Evolutionary conservation across 2,329 filamentous ascomycete species (phyloP).

Genomic region (Fusarium metavorans): DNA sequence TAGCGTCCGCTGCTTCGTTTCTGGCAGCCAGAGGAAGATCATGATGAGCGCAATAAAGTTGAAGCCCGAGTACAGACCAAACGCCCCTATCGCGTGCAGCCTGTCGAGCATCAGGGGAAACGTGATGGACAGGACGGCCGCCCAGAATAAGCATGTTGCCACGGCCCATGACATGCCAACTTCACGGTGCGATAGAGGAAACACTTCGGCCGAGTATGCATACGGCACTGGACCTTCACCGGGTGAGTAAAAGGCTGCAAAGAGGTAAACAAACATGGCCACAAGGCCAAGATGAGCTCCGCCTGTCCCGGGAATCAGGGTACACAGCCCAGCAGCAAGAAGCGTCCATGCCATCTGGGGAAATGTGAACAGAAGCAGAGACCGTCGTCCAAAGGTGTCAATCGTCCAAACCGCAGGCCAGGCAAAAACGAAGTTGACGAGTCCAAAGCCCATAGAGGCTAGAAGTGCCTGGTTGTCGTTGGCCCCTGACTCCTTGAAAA

Average conservation of each 20-base stretch:
- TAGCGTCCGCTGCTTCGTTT: constrained; percentile 68
- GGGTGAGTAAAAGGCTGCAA: constrained; percentile 63
- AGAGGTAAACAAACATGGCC: constrained; percentile 69
- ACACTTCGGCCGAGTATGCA: constrained; percentile 77
- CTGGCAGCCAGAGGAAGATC: constrained; percentile 68
- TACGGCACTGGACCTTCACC: constrained; percentile 76
- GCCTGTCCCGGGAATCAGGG: constrained; percentile 57
- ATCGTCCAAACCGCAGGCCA: constrained; percentile 71
- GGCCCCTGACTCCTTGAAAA: constrained; percentile 70
- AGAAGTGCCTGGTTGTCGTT: constrained; percentile 67
- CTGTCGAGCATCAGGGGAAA: constrained; percentile 67
- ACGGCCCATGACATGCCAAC: constrained; percentile 79
- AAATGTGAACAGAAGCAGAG: constrained; percentile 58
- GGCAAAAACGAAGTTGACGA: constrained; percentile 70
- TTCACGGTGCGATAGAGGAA: constrained; percentile 77
- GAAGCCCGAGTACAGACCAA: constrained; percentile 66
- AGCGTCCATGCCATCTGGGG: constrained; percentile 58
- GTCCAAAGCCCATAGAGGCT: constrained; percentile 68
- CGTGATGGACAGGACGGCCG: constrained; percentile 71
- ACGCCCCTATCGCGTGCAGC: constrained; percentile 61
- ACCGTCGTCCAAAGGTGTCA: constrained; percentile 67
- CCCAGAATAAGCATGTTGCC: constrained; percentile 73
- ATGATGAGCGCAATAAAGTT: constrained; percentile 67
- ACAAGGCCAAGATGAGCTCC: constrained; percentile 58
- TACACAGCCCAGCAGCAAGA: constrained; percentile 60